Evolutionary conservation across 139 green algal species (phyloP).

Genomic region (Picochlorum sp.): DNA sequence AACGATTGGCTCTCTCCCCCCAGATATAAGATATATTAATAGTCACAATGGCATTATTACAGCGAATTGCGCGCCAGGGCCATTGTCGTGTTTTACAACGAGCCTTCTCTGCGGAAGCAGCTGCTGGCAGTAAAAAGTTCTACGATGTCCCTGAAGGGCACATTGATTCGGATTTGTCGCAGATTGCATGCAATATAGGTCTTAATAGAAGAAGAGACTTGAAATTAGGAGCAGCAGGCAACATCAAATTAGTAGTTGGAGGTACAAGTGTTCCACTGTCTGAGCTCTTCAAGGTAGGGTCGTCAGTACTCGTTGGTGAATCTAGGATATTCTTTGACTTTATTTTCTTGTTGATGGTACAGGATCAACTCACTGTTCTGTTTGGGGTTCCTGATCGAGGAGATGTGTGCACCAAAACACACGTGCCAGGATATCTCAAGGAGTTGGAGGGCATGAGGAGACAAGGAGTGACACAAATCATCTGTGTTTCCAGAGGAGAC

Average conservation of each 20-base stretch:
- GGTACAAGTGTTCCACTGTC: conserved; percentile 17
- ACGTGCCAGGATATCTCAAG: conserved; percentile 36
- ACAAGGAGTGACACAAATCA: conserved; percentile 27
- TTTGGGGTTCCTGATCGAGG: conserved; percentile 50
- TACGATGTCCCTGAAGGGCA: conserved; percentile 40
- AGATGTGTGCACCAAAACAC: conserved; percentile 35
- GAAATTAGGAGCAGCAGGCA: conserved; percentile 22
- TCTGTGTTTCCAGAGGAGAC: conserved; percentile 30
- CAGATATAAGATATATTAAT: background rate
- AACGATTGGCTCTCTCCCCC: too few relatives aligned
- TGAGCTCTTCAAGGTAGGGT: conserved; percentile 33
- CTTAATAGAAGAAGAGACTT: conserved; percentile 40
- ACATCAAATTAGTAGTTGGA: conserved; percentile 22
- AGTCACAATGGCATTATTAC: conserved; percentile 8
- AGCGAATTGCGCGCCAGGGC: background rate
- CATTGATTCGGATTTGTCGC: conserved; percentile 31
- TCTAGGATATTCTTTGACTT: background rate
- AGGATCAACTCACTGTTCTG: conserved; percentile 31
- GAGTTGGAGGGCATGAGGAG: conserved; percentile 26
- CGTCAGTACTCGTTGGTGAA: background rate
- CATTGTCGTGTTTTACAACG: background rate
- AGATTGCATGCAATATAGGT: conserved; percentile 36
- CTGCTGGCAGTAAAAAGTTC: conserved; percentile 4
- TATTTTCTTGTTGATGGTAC: background rate
- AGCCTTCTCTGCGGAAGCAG: background rate